phyloP scores from a whole-genome alignment of 345 rosid genomes.

The Triadica sebifera region DNA sequence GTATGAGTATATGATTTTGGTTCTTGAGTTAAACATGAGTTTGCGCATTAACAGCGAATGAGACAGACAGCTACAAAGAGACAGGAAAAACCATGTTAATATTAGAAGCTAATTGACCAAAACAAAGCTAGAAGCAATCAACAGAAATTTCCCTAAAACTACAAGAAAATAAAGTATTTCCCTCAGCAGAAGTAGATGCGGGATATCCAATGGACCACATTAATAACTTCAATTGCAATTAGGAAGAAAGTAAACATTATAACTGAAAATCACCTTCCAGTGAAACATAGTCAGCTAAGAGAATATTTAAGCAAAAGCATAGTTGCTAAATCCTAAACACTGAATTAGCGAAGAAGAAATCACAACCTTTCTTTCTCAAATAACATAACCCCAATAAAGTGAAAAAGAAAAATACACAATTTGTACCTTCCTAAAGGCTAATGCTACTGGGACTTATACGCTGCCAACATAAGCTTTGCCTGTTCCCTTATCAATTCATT shows the following conservation, averaged over 20 bases:
- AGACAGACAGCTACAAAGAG: too few species aligned
- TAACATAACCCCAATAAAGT: too few species aligned
- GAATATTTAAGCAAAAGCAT: not conserved
- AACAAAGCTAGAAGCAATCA: too few species aligned
- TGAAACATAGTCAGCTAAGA: too few species aligned
- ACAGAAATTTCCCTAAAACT: too few species aligned
- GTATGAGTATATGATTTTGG: too few species aligned
- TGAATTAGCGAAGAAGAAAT: not conserved
- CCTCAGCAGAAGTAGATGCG: too few species aligned
- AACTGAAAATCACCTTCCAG: not conserved
- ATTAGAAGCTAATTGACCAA: too few species aligned
- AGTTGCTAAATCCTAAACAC: not conserved
- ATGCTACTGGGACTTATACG: constrained; percentile 4
- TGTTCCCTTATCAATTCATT: constrained; percentile 20
- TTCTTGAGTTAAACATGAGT: too few species aligned
- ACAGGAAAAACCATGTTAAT: too few species aligned
- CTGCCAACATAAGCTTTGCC: constrained; percentile 21
- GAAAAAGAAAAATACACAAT: not conserved
- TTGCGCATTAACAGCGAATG: too few species aligned
- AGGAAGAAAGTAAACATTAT: not conserved
- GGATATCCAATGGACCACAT: not conserved
- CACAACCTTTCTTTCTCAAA: not conserved
- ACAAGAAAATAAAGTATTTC: too few species aligned
- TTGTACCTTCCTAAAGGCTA: not conserved
- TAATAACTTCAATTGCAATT: not conserved